Evolutionary conservation across 2,329 filamentous ascomycete genomes (phyloP).

Genomic region (Macrophomina tecta): DNA sequence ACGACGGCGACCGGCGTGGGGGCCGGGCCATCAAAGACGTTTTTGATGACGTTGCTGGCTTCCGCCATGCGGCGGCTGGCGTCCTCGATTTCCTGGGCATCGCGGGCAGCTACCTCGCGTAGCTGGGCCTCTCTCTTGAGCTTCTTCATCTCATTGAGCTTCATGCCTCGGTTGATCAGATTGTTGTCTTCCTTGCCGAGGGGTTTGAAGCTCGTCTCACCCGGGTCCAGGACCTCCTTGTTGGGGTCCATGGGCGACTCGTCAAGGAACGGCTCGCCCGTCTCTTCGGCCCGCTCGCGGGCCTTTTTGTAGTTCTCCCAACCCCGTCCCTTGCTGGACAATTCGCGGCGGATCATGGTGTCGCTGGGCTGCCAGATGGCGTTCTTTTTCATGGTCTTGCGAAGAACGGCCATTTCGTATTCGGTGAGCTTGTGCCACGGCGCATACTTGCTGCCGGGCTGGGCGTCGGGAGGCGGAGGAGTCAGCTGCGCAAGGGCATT

Average conservation of each 20-base stretch:
- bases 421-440: constrained; percentile 71
- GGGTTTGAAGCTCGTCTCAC: constrained; percentile 63
- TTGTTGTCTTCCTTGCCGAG: constrained; percentile 67
- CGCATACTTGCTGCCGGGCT: constrained; percentile 64
- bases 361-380: constrained; percentile 83
- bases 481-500: constrained; percentile 65
- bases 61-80: constrained; percentile 42
- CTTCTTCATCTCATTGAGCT: constrained; percentile 79
- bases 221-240: constrained; percentile 59
- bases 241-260: constrained; percentile 45
- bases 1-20: constrained; percentile 18
- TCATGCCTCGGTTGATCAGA: constrained; percentile 75
- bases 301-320: constrained; percentile 57
- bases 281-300: constrained; percentile 66
- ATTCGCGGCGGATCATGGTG: constrained; percentile 82
- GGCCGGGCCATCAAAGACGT: constrained; percentile 22
- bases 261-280: constrained; percentile 69
- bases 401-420: constrained; percentile 72
- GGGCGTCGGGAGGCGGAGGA: constrained; percentile 65
- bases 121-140: constrained; percentile 68
- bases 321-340: constrained; percentile 71
- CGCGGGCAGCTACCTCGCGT: constrained; percentile 55
- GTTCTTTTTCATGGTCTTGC: constrained; percentile 92
- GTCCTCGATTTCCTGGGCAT: constrained; percentile 45
- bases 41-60: constrained; percentile 28